Evolutionary conservation across 257 asterid species (phyloP), one percentile per base, ranked within the genome.

Genomic region (Solanum chiquidenum): DNA sequence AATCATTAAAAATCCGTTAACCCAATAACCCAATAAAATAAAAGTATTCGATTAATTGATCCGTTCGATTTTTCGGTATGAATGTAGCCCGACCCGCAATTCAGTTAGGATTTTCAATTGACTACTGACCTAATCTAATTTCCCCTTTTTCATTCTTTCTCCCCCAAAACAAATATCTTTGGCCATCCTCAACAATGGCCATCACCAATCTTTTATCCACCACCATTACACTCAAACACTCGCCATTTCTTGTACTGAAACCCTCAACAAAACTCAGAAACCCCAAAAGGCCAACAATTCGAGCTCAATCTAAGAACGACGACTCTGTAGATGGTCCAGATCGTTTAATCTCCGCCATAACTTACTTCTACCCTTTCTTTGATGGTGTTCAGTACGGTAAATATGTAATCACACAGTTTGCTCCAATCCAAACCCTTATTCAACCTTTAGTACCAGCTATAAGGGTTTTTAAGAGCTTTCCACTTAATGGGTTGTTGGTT

Each of bases 351-450:
- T 93, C 98, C 2, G 98, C 98, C 91, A 83, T 96, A 68, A 88
- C 93, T 52, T 97, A 97, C 95, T 97, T 97, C 90, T 97, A 94
- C 94, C 99, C 99, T 7, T 97, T 97, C 93, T 96, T 97, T 84
- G 99, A 97, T 84, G 99, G 99, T 64, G 89, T 97, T 7, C 99
- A 97, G 91, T 97, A 97, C 89, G 99, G 99, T 0, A 95, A 94
- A 79, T 96, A 92, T 83, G 94, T 97, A 11, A 91, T 97, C 89
- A 92, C 98, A 3, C 99, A 96, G 87, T 95, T 94, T 79, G 20
- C 96, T 12, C 98, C 98, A 3, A 88, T 96, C 1, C 96, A 94
- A 89, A 76, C 94, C 12, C 64, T 94, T n/a, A 88, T 97, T 74
- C 98, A 94, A 66, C 99, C 99, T 3, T 79, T 97, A 64, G 77